phyloP scores from a whole-genome alignment of 805 yeast genomes.

The Suhomyces sp. region DNA sequence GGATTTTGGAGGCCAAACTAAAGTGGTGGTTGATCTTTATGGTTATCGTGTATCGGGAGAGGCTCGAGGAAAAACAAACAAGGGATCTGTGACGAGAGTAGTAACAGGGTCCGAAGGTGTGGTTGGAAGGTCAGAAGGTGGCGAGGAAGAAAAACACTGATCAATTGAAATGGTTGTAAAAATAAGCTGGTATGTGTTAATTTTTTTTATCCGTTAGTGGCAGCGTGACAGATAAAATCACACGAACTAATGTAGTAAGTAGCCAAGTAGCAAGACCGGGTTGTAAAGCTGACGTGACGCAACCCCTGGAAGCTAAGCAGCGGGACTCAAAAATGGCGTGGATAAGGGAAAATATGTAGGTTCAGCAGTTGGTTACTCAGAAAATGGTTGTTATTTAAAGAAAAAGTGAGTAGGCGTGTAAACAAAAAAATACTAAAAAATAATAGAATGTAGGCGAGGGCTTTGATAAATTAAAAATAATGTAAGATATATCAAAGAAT shows the following conservation, averaged over 20 bases:
- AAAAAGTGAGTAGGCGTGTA: neutral
- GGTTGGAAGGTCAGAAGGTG: neutral
- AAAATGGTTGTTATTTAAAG: conserved; percentile 7
- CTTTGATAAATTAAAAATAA: neutral
- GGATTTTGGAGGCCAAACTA: neutral
- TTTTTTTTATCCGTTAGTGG: neutral
- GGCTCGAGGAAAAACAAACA: neutral
- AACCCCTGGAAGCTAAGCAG: neutral
- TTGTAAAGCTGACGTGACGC: conserved; percentile 1
- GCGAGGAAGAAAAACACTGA: neutral
- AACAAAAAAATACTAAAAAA: neutral
- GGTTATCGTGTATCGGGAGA: neutral
- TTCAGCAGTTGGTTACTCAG: conserved; percentile 1
- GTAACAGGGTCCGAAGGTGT: neutral
- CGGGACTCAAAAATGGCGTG: neutral
- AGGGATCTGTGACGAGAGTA: neutral
- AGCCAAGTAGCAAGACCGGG: neutral
- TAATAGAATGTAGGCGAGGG: neutral
- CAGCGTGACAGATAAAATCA: neutral
- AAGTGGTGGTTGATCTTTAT: neutral
- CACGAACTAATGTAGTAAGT: neutral
- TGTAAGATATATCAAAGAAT: neutral
- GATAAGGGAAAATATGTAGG: conserved; percentile 1
- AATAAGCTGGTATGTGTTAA: neutral
- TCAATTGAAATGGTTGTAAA: neutral